Base-by-base conservation (phyloP, 2,329 filamentous ascomycete species). In the Neofusicoccum cordaticola region DNA sequence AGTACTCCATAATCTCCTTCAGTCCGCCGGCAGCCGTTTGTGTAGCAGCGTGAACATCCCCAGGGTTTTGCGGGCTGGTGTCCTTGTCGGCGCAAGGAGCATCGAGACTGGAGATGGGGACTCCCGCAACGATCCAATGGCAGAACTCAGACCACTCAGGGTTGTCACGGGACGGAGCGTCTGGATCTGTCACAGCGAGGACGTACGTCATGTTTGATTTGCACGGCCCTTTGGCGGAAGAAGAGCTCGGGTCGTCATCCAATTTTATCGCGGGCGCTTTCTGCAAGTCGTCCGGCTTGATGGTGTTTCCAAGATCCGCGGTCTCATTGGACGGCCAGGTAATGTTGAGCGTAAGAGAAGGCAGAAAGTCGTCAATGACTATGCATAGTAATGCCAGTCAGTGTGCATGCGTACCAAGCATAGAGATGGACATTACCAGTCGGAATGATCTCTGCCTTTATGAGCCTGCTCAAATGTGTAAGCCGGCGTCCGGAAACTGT, bases 281-380 rank as follows among this genome's bases (percentile, higher is more conserved):
- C 61, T 81, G 75, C 9, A 83, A 71, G 15, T 78, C 68, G 27
- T 75, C 72, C 8, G 79, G 76, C n/a, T 35, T 65, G 64, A 83
- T 69, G 34, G 77, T 82, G 71, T 86, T 87, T 31, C 85, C 85
- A 0, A 86, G 73, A 1, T 75, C 67, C 19, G 84, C 81, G 22
- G 73, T 71, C 48, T 78, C 76, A 63, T 82, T 75, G 1, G 78
- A 73, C 64, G 81, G 79, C 75, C 84, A 84, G 45, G 74, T 78
- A 8, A 85, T 76, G 50, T 79, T 75, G 45, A 89, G 70, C 44
- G 80, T 79, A 62, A 87, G 76, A 6, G 78, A 78, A 5, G 87
- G 86, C 3, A 79, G 72, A 73, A 89, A 89, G 66, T 85, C 81
- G 67, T 88, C 82, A 65, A 89, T 80, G 19, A 89, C 85, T 85